Base-by-base conservation (phyloP, 495 filamentous ascomycete species). In the Penicillium herquei region DNA sequence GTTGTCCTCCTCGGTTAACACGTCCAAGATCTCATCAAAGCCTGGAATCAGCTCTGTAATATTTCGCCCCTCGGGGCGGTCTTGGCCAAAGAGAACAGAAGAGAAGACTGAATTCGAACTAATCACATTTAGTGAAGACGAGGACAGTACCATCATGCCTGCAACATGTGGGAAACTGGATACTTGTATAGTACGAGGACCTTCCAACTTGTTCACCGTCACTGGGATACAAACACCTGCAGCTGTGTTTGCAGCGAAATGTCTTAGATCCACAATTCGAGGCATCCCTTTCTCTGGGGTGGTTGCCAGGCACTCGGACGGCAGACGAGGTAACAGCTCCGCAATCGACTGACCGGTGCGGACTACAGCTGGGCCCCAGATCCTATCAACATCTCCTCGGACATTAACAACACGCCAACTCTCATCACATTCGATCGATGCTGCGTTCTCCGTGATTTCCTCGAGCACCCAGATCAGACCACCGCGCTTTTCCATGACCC, bases 141-240 rank as follows among this genome's bases (percentile, higher is more conserved):
- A 85, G 14, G 86, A 87, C 2, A 98, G 74, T 3, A 98, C 94
- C 68, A 98, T 85, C 63, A 98, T 96, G 34, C 94, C 94, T 42
- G 94, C 95, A 65, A 98, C 96, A 65, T 98, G 92, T 7, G 94
- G 94, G 50, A 96, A 96, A 64, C 91, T 95, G 10, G 91, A 95
- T 26, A 98, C 83, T 21, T 88, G 84, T 50, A 98, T 75, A 48
- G 87, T 85, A 7, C 78, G 74, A 43, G 79, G 68, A n/a, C 78
- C 83, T 39, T 83, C 81, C 12, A 87, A 76, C 47, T 94, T 80
- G 7, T 84, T 81, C 37, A 98, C 78, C 0, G 86, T 85, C 33
- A 88, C 83, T 7, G 94, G 94, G 56, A 96, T 89, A 58, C 86
- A 88, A 50, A 89, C 81, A 47, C 81, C 82, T 39, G 86, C 86